A percentile compares a stretch with the other conserved stretches of the same genome.
phyloP scores from a whole-genome alignment of 257 asterid genomes.

The Jacaranda copaia region DNA sequence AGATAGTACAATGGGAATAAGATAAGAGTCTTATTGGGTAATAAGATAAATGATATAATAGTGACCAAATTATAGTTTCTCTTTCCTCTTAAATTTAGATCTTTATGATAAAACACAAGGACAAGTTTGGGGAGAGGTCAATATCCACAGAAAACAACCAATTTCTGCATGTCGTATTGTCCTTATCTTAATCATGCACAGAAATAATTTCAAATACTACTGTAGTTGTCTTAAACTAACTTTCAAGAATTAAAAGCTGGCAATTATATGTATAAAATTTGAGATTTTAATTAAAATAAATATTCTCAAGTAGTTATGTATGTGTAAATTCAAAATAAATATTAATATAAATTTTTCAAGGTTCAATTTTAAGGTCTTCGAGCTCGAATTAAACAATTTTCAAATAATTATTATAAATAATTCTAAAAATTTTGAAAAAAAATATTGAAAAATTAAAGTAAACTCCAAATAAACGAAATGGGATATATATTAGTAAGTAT shows the following conservation, averaged over 20 bases:
- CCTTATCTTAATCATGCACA: background rate
- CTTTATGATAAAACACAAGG: background rate
- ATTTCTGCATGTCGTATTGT: background rate
- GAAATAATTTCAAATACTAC: background rate
- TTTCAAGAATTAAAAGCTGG: background rate
- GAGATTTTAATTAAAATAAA: too few species aligned
- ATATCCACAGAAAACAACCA: background rate
- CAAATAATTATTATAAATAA: background rate
- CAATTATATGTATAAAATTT: too few species aligned
- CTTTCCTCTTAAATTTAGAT: background rate
- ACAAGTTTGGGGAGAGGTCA: constrained; percentile 5
- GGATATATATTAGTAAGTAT: background rate
- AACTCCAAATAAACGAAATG: background rate
- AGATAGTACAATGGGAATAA: too few species aligned
- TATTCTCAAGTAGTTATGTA: too few species aligned
- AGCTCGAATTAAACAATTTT: background rate
- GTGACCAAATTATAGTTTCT: constrained; percentile 6
- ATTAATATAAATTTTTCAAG: background rate
- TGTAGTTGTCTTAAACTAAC: background rate
- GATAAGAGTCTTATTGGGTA: background rate
- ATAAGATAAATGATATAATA: background rate
- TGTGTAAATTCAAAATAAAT: too few species aligned
- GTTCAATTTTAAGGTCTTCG: background rate
- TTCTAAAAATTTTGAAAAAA: background rate
- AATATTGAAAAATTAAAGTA: background rate